Base-by-base conservation (phyloP, 108 stramenopile genomes). In the Skeletonema menzelii region DNA sequence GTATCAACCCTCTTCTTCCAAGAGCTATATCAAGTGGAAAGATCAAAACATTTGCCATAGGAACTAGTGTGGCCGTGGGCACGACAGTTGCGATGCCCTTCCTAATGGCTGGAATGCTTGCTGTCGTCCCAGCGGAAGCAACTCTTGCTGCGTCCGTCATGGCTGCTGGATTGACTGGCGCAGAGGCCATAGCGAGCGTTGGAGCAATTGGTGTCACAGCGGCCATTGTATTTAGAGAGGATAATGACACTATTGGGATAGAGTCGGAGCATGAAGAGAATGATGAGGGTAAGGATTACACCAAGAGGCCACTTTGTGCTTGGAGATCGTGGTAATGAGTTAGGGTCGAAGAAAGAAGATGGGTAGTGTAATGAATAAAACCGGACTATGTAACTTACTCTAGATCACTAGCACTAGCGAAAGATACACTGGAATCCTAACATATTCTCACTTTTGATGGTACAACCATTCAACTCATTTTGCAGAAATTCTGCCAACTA, bases 81-180 rank as follows among this genome's bases (percentile, higher is more conserved):
- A 84, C 84, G 11, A 84, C 84, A 13, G 65, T 84, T 22, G 84
- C 84, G 28, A 84, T 84, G 84, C 84, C 84, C 20, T 84, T 84
- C 68, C 79, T 79, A 27, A 32, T 84, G 70, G 84, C 80, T 8
- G 84, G 84, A 26, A 69, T 82, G 30, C 66, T 57, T 22, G 83
- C 67, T 15, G 64, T 75, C 20, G 38, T 84, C 12, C 79, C 79
- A 5, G 78, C 84, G 0, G 84, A 84, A 53, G 78, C 66, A 12
- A 79, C 72, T 12, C 59, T 77, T 32, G 32, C 76, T 20, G 70
- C 74, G 8, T 71, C 56, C 0, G 67, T 84, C 38, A 46, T 84
- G 8, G 28, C 47, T 30, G 84, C 59, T 22, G 84, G 80, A 8
- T 31, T 81, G 46, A 81, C 84, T 4, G 66, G 68, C 4, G 80